These are phyloP conservation scores for Mycena kentingensis DNA, from an alignment of 768 basidiomycete species.

Conservation along the genomic window DNA sequence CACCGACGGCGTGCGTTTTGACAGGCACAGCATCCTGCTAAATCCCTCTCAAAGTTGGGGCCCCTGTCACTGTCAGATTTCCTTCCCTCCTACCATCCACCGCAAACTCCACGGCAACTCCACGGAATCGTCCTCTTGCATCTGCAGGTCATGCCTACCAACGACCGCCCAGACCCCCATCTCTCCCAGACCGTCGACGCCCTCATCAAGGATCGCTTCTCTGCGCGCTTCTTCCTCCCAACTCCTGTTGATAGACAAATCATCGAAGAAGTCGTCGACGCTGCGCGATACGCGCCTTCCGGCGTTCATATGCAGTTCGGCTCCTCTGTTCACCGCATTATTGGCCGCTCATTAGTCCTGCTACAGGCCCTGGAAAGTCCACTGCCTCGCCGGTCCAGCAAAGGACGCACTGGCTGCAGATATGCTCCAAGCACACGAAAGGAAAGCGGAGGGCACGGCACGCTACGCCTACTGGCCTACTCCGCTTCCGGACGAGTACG, in stretches of 20 bases:
- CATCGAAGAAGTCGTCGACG: conserved; percentile 2
- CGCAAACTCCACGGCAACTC: no score
- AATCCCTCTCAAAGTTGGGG: no score
- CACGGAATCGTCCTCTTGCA: no score
- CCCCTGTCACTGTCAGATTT: no score
- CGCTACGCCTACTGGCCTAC: conserved; percentile 9
- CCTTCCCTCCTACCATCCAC: no score
- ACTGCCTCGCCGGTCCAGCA: conserved; percentile 9
- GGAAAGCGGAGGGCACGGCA: background rate
- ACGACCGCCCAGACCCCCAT: no score
- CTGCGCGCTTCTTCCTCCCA: background rate
- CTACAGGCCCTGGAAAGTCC: conserved; percentile 24
- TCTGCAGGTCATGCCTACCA: no score
- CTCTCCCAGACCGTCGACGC: background rate
- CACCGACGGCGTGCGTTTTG: no score
- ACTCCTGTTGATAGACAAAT: background rate
- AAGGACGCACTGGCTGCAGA: conserved; percentile 10
- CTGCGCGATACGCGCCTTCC: background rate
- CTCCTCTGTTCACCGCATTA: background rate
- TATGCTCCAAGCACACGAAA: conserved; percentile 16
- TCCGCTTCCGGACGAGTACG: conserved; percentile 1
- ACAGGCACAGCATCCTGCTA: no score
- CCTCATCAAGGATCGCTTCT: background rate
- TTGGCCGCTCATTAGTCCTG: background rate
- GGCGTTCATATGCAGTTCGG: conserved; percentile 15